A percentile compares a stretch with the other conserved stretches of the same genome.
phyloP scores from a whole-genome alignment of 441 rosid genomes.

The Erodium moschatum region DNA sequence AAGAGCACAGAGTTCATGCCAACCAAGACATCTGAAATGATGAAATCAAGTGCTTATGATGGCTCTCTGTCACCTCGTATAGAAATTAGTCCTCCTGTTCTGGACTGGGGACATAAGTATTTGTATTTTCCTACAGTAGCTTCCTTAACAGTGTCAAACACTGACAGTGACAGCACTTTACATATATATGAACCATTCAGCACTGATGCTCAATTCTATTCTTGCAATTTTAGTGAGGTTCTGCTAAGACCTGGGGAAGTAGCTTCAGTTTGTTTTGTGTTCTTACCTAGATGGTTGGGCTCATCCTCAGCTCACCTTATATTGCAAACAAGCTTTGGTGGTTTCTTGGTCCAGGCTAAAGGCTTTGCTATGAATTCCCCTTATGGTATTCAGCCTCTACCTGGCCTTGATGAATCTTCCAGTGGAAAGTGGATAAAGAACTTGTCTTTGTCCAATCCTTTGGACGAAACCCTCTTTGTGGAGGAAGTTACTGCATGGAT shows the following conservation, averaged over 20 bases:
- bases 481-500: constrained; percentile 49
- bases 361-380: constrained; percentile 53
- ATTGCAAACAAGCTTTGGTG: constrained; percentile 62
- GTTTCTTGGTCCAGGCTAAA: constrained; percentile 54
- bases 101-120: constrained; percentile 53
- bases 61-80: constrained; percentile 30
- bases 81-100: constrained; percentile 43
- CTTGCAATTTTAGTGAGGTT: constrained; percentile 53
- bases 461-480: constrained; percentile 42
- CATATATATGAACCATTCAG: constrained; percentile 55
- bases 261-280: constrained; percentile 55
- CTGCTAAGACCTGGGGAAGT: constrained; percentile 49
- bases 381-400: constrained; percentile 40
- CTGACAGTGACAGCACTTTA: constrained; percentile 47
- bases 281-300: constrained; percentile 55
- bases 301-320: constrained; percentile 49
- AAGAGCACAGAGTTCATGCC: constrained; percentile 27
- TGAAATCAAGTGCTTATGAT: constrained; percentile 27
- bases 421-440: constrained; percentile 40
- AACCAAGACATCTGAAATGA: constrained; percentile 28
- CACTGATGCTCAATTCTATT: constrained; percentile 49
- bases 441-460: constrained; percentile 57
- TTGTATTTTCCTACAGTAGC: constrained; percentile 50
- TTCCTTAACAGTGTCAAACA: constrained; percentile 46
- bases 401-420: constrained; percentile 29